Evolutionary conservation across 495 filamentous ascomycete species (phyloP).

Genomic region (Cladorrhinum samala): DNA sequence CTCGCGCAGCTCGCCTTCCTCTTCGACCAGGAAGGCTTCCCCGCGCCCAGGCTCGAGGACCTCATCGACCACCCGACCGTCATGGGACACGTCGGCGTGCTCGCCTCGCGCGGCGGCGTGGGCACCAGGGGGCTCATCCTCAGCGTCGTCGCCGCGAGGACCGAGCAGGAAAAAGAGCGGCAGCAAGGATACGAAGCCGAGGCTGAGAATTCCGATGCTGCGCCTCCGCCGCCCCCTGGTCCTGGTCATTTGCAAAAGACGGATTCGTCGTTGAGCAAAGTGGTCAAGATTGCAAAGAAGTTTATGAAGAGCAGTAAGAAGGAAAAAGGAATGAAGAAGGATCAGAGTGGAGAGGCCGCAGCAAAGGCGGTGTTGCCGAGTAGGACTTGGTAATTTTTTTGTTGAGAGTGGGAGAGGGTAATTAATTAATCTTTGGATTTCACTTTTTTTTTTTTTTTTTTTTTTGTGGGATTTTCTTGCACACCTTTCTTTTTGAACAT

Average conservation of each 20-base stretch:
- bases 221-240: no score
- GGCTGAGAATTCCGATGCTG: no score
- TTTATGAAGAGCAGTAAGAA: background rate
- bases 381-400: background rate
- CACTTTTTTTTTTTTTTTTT: no score
- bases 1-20: slow-evolving; percentile 17
- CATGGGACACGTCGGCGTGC: slow-evolving; percentile 13
- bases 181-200: background rate
- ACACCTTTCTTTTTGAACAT: background rate
- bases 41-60: slow-evolving; percentile 11
- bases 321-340: background rate
- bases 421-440: no score
- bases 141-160: background rate
- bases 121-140: background rate
- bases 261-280: background rate
- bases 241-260: background rate
- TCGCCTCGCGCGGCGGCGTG: background rate
- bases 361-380: background rate
- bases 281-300: background rate
- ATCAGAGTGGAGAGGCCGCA: no score
- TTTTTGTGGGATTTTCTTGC: no score
- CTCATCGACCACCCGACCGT: slow-evolving; percentile 13
- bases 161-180: background rate
- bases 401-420: no score
- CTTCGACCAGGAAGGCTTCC: slow-evolving; percentile 1